Evolutionary conservation across 2,329 filamentous ascomycete genomes (phyloP), one percentile per base, ranked within the genome.

Genomic region (Cordyceps pruinosa): DNA sequence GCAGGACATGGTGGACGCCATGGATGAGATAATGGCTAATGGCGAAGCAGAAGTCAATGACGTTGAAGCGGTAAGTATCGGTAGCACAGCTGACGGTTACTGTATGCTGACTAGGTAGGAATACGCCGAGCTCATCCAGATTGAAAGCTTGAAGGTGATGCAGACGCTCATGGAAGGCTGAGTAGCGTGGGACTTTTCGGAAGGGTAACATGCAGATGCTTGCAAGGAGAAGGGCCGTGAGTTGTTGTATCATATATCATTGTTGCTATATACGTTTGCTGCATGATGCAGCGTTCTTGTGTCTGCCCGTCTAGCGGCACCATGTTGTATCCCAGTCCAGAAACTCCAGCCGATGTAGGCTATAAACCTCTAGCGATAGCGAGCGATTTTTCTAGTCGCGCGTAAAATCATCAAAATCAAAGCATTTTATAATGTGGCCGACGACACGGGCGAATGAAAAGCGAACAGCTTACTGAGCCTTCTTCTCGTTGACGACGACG

Each of bases 401-500:
- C n/a, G n/a, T n/a, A n/a, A 34, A 51, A 50, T 5, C 19, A 49
- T 44, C 19, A 54, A 48, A 54, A 17, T 12, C 37, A 44, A 37
- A 7, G 28, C 26, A 13, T 26, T 26, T n/a, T 26, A 26, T n/a
- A 53, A 34, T 8, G 15, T 26, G 37, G 8, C 21, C 21, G 7
- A 15, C 23, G n/a, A 42, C 49, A 34, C 19, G 48, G 21, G 37
- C 21, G n/a, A 59, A 19, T 21, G 25, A 45, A n/a, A 8, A 26
- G 19, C 19, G 25, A 45, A n/a, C 17, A 26, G 19, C 10, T 66
- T 70, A 73, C 66, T 56, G 45, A 17, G 34, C 65, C 66, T 84
- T 79, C 70, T 88, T 79, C 70, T 88, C 84, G 53, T 82, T 75
- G 35, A 91, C 77, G 35, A 88, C 78, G 56, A 89, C 79, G 35